Evolutionary conservation across 2,329 filamentous ascomycete genomes (phyloP), one percentile per base, ranked within the genome.

Genomic region (Diplodia scrobiculata): DNA sequence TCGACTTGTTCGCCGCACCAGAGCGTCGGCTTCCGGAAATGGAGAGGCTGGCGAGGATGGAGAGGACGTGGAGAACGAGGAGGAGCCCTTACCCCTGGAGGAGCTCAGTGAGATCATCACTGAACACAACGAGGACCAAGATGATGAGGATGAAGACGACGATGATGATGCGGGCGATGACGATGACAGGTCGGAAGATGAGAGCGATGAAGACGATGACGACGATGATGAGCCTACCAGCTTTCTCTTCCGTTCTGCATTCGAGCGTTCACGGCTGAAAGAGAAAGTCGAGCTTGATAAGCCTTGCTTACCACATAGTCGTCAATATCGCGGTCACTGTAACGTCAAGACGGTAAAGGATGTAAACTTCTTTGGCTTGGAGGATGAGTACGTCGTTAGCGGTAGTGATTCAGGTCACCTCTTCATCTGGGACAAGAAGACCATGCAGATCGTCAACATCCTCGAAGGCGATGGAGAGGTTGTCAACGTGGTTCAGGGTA

Each of bases 261-360:
- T 84, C 59, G 79, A 81, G 58, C 79, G 81, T 53, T 79, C 78
- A 53, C 76, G 76, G 25, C 73, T 79, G 29, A 80, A 84, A 63
- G 79, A 82, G 60, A 78, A 80, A 19, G 84, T 88, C 17, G 84
- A 87, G 68, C 71, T 76, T 0, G 74, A 85, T 62, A 80, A 85
- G 5, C 83, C 85, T 14, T 87, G 85, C 70, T 81, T 79, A 19
- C 77, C 84, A 1, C 84, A 87, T 69, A 86, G 83, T 1, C 83
- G 83, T 47, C 75, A 81, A 21, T 90, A 88, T 72, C 79, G 80
- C 2, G 87, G 87, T 1, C 87, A 89, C 73, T 89, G 87, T 77
- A 89, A 89, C 69, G 82, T 87, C 63, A 83, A 86, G 69, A 89
- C 86, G 0, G 86, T 89, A 70, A 90, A 90, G 71, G 87, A 90